These are phyloP conservation scores for Periconia macrospinosa DNA, from an alignment of 2,329 filamentous ascomycete genomes.

Conservation along the genomic window DNA sequence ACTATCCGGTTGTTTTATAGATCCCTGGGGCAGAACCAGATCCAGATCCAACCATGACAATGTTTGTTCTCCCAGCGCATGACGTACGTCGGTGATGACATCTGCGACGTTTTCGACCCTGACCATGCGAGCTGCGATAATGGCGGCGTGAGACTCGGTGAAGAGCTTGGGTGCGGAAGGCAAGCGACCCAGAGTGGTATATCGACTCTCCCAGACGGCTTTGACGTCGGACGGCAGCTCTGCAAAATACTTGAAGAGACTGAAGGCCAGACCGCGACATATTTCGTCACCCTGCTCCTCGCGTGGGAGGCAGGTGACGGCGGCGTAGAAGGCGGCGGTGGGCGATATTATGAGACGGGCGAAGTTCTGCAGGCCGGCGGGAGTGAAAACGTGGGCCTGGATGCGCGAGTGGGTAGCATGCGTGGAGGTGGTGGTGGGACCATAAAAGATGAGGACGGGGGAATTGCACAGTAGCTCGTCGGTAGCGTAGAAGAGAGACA, in stretches of 20 bases:
- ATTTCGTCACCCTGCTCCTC: constrained; percentile 96
- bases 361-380: constrained; percentile 87
- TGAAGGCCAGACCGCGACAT: constrained; percentile 87
- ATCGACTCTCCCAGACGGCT: constrained; percentile 62
- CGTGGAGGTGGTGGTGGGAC: constrained; percentile 85
- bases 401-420: constrained; percentile 89
- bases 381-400: constrained; percentile 88
- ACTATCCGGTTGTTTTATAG: constrained; percentile 54
- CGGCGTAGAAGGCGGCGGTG: constrained; percentile 86
- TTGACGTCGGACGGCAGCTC: constrained; percentile 81
- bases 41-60: constrained; percentile 87
- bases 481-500: constrained; percentile 85
- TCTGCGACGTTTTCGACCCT: constrained; percentile 76
- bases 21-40: constrained; percentile 77
- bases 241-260: constrained; percentile 89
- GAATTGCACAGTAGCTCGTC: constrained; percentile 82
- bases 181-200: constrained; percentile 57
- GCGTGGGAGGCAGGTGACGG: constrained; percentile 85
- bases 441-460: constrained; percentile 88
- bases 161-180: constrained; percentile 73
- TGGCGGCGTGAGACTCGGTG: constrained; percentile 88
- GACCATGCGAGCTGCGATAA: constrained; percentile 82
- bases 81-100: constrained; percentile 71
- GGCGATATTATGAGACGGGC: constrained; percentile 90
- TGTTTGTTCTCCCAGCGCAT: constrained; percentile 78